These are phyloP conservation scores for Chrysosphaeria jannelii DNA, from an alignment of 2,329 filamentous ascomycete genomes.

Conservation along the genomic window DNA sequence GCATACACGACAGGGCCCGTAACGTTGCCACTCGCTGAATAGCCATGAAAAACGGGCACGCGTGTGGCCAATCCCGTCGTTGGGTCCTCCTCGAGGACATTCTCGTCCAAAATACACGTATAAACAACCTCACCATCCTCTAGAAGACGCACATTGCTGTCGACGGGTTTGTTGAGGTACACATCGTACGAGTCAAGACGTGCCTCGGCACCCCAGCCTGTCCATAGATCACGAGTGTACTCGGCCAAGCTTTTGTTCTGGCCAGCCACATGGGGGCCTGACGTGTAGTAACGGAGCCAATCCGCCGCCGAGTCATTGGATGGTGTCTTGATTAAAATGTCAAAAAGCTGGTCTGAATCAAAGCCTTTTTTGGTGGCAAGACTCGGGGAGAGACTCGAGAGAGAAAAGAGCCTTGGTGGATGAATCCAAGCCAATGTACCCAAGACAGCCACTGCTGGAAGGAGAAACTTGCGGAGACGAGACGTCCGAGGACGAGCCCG, in stretches of 20 bases:
- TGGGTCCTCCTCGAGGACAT: constrained; percentile 54
- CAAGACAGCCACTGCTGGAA: too few relatives aligned
- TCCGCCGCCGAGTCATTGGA: constrained; percentile 25
- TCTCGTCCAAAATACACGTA: constrained; percentile 57
- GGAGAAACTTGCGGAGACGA: too few relatives aligned
- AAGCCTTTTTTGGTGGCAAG: too few relatives aligned
- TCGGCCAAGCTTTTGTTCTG: constrained; percentile 43
- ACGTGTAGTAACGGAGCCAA: constrained; percentile 54
- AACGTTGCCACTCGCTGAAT: constrained; percentile 75
- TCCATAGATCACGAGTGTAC: constrained; percentile 49
- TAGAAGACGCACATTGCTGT: constrained; percentile 37
- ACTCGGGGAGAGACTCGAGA: too few relatives aligned
- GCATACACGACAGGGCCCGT: constrained; percentile 67
- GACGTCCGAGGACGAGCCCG: too few relatives aligned
- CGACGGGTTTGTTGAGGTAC: constrained; percentile 49
- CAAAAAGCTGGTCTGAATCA: constrained; percentile 19
- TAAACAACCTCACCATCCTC: constrained; percentile 29
- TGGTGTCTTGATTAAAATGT: constrained; percentile 26
- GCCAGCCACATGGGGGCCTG: constrained; percentile 45
- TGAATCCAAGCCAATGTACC: too few relatives aligned
- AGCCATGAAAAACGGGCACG: constrained; percentile 80
- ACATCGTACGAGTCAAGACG: constrained; percentile 41
- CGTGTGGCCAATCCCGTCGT: constrained; percentile 42
- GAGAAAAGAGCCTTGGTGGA: too few relatives aligned
- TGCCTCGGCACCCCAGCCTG: constrained; percentile 35